phyloP scores from a whole-genome alignment of 2,329 filamentous ascomycete species.

The Colletotrichum orbiculare region DNA sequence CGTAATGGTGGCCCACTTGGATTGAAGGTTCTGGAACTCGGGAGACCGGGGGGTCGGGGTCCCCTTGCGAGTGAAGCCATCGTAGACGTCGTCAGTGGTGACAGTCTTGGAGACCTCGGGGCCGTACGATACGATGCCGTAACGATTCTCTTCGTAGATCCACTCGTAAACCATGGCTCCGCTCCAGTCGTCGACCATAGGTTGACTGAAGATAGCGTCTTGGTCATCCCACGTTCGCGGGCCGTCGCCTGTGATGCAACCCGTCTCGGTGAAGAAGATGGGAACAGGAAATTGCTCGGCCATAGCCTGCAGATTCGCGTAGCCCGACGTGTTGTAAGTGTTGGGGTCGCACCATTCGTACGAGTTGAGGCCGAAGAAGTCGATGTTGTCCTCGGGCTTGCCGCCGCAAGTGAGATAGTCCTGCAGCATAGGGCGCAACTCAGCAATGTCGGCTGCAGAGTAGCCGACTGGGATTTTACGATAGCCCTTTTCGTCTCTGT shows the following conservation, averaged over 20 bases:
- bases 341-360: slow-evolving; percentile 81
- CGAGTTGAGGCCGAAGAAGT: slow-evolving; percentile 88
- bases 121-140: slow-evolving; percentile 84
- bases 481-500: slow-evolving; percentile 80
- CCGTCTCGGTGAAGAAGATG: slow-evolving; percentile 90
- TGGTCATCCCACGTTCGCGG: slow-evolving; percentile 78
- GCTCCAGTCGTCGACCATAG: slow-evolving; percentile 78
- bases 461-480: slow-evolving; percentile 88
- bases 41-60: slow-evolving; percentile 78
- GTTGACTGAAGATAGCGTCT: slow-evolving; percentile 76
- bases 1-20: slow-evolving; percentile 77
- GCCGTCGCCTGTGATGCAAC: slow-evolving; percentile 73
- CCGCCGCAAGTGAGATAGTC: slow-evolving; percentile 83
- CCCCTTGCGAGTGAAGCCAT: slow-evolving; percentile 76
- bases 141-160: slow-evolving; percentile 86
- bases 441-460: slow-evolving; percentile 85
- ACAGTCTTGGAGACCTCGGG: slow-evolving; percentile 62
- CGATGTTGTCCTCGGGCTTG: slow-evolving; percentile 75
- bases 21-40: slow-evolving; percentile 82
- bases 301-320: slow-evolving; percentile 73
- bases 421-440: slow-evolving; percentile 70
- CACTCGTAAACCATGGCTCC: slow-evolving; percentile 90
- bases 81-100: slow-evolving; percentile 67
- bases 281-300: slow-evolving; percentile 81
- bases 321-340: slow-evolving; percentile 73